Conservation (phyloP, 1,139 yeast species). For the Ashbya aceris region DNA sequence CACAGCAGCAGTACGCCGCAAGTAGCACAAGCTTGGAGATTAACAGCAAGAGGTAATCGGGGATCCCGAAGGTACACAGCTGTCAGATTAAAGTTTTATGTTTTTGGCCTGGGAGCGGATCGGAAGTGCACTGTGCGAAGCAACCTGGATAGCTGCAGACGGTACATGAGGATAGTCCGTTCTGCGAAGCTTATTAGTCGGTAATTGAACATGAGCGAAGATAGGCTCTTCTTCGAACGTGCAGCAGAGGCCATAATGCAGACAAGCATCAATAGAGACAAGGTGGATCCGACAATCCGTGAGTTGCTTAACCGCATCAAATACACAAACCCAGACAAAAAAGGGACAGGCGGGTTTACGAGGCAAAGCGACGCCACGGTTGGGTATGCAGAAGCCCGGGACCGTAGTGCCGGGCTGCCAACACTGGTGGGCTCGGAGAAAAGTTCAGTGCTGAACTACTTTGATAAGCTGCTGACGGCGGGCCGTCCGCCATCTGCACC, state of each 20-base stretch:
- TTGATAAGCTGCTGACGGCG: slow-evolving; percentile 9
- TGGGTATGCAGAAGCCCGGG: background rate
- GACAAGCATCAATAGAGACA: slow-evolving; percentile 18
- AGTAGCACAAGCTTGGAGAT: no score
- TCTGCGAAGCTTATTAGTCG: no score
- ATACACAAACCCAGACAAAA: slow-evolving; percentile 9
- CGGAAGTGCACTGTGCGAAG: no score
- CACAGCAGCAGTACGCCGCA: no score
- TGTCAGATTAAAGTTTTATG: no score
- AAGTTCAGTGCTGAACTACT: slow-evolving; percentile 9
- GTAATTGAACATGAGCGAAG: slow-evolving; percentile 18
- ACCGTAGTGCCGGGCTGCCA: background rate
- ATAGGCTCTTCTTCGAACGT: slow-evolving; percentile 21
- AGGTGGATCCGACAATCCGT: slow-evolving; percentile 24
- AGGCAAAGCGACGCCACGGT: background rate
- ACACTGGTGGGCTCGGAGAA: slow-evolving; percentile 7
- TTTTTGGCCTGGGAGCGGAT: no score
- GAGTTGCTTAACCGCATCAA: slow-evolving; percentile 24
- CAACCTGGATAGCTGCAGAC: no score
- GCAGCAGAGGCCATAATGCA: slow-evolving; percentile 29
- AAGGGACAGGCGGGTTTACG: background rate
- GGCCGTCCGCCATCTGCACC: background rate
- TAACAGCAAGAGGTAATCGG: no score
- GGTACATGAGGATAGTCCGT: no score
- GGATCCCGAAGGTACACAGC: no score